These are phyloP conservation scores for Rhizomucor pusillus DNA, from an alignment of 371 early-diverging fungal genomes.

Conservation along the genomic window DNA sequence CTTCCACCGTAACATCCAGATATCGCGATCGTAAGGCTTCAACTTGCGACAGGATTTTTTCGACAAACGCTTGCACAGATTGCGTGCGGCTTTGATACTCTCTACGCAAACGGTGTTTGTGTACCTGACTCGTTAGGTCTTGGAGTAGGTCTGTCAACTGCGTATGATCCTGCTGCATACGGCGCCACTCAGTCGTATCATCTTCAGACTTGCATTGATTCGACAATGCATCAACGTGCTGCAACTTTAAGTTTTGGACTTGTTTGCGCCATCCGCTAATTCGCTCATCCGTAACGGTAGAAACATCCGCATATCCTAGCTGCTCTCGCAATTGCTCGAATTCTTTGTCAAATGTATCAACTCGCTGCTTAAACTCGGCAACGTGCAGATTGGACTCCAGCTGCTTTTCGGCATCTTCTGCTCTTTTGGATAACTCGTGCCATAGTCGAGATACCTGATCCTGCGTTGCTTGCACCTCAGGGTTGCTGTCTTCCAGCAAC, in stretches of 20 bases:
- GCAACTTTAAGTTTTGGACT: constrained; percentile 8
- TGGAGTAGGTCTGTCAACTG: constrained; percentile 8
- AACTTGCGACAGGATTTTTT: background rate
- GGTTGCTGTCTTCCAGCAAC: background rate
- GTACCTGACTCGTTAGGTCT: constrained; percentile 3
- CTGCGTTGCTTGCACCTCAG: constrained; percentile 10
- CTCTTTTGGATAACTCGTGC: constrained; percentile 1
- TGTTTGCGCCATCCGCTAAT: constrained; percentile 23
- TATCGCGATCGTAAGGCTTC: constrained; percentile 1
- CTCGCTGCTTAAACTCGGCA: constrained; percentile 10
- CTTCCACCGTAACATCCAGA: background rate
- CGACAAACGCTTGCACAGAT: background rate
- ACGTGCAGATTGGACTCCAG: constrained; percentile 5
- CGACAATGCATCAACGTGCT: constrained; percentile 6
- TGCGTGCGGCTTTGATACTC: constrained; percentile 5
- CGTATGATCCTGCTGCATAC: constrained; percentile 4
- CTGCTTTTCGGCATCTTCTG: constrained; percentile 1
- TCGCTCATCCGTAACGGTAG: constrained; percentile 12
- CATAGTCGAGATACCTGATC: constrained; percentile 9
- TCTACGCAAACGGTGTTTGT: constrained; percentile 1
- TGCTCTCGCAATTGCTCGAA: constrained; percentile 1
- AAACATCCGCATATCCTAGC: constrained; percentile 1
- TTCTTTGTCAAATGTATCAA: constrained; percentile 4
- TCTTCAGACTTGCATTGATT: background rate
- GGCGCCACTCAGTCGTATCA: constrained; percentile 1